phyloP scores from a whole-genome alignment of 805 yeast genomes.

The Tetrapisispora namnaoensis region DNA sequence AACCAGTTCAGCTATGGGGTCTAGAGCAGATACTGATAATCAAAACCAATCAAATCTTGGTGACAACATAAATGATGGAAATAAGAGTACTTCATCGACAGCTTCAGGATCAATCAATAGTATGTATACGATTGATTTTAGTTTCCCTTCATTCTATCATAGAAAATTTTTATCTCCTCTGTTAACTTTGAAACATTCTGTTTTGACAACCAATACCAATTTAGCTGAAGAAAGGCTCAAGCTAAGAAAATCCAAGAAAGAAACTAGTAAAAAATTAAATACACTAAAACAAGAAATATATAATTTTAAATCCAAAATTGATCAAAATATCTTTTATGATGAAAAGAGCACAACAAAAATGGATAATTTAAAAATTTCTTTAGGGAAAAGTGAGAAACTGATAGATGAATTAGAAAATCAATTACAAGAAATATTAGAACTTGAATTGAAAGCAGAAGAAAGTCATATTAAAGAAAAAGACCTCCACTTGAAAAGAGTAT shows the following conservation, averaged over 20 bases:
- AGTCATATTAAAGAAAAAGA: conserved; percentile 31
- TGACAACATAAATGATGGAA: conserved; percentile 3
- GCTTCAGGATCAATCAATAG: conserved; percentile 1
- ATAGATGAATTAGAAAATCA: conserved; percentile 14
- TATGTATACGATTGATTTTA: conserved; percentile 22
- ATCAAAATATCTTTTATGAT: conserved; percentile 43
- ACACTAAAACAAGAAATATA: conserved; percentile 50
- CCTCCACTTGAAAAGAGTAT: conserved; percentile 27
- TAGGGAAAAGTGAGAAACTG: conserved; percentile 31
- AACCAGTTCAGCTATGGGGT: conserved; percentile 32
- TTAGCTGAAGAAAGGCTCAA: conserved; percentile 48
- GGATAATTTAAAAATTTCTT: conserved; percentile 38
- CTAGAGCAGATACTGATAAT: conserved; percentile 25
- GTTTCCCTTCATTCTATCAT: conserved; percentile 29
- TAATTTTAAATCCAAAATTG: conserved; percentile 37
- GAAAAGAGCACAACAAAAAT: conserved; percentile 45
- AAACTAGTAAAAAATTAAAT: conserved; percentile 44
- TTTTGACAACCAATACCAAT: conserved; percentile 52
- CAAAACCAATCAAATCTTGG: not conserved
- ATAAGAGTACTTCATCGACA: not conserved
- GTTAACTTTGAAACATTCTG: conserved; percentile 54
- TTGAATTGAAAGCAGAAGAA: conserved; percentile 25
- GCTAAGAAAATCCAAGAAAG: conserved; percentile 48
- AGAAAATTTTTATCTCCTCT: conserved; percentile 45
- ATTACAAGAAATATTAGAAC: conserved; percentile 9